These are phyloP conservation scores for Jimgerdemannia flammicorona DNA, from an alignment of 192 early-diverging fungal genomes.

Conservation along the genomic window DNA sequence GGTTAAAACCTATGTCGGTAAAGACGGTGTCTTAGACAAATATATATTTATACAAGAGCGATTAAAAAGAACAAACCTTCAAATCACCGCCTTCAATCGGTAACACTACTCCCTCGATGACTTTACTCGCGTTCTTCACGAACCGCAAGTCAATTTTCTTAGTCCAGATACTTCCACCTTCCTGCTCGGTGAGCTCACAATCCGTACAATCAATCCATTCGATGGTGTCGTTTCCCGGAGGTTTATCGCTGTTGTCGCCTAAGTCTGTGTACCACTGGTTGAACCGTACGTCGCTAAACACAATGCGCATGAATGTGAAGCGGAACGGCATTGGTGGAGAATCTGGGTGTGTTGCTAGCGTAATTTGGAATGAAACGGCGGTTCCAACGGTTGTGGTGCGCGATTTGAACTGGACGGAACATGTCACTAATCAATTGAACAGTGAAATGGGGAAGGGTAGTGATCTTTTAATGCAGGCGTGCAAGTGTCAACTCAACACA, in stretches of 20 bases:
- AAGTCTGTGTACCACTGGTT: constrained; percentile 1
- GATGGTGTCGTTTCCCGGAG: constrained; percentile 16
- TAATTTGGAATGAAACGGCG: constrained; percentile 57
- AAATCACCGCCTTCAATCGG: constrained; percentile 55
- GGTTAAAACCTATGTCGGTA: constrained; percentile 32
- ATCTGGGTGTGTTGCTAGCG: constrained; percentile 28
- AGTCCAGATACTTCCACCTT: constrained; percentile 27
- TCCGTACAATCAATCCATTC: constrained; percentile 28
- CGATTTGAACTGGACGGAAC: constrained; percentile 43
- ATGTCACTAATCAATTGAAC: constrained; percentile 23
- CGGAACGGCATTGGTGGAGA: constrained; percentile 47
- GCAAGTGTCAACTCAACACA: too few species aligned
- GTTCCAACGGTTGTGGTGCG: constrained; percentile 52
- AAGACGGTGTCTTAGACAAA: not conserved
- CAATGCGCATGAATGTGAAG: constrained; percentile 44
- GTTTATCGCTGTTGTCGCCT: not conserved
- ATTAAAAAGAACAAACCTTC: constrained; percentile 36
- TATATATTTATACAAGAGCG: too few species aligned
- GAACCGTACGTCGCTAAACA: constrained; percentile 39
- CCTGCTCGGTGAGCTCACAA: not conserved
- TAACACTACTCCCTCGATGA: constrained; percentile 53
- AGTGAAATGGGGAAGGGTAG: constrained; percentile 1
- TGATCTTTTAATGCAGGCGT: constrained; percentile 4
- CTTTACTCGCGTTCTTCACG: constrained; percentile 40
- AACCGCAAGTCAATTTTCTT: constrained; percentile 45